Base-by-base conservation (phyloP, 108 stramenopile species). In the Halocafeteria seosinensis region DNA sequence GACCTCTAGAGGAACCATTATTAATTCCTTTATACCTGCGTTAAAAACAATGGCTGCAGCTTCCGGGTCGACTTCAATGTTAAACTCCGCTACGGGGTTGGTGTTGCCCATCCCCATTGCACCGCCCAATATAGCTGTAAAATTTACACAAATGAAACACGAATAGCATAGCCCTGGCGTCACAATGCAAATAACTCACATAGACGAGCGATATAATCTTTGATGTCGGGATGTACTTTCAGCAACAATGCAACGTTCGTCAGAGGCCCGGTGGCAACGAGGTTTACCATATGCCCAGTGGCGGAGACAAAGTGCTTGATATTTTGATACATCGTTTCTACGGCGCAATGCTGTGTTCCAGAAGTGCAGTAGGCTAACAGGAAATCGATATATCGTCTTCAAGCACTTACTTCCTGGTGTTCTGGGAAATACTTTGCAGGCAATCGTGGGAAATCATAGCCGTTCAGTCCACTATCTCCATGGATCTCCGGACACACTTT, bases 211-310 rank as follows among this genome's bases (percentile, higher is more conserved):
- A n/a, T n/a, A n/a, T n/a, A n/a, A n/a, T n/a, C 6, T 3, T 25
- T 62, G 9, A 36, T 37, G 61, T 3, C 35, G 8, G 37, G 37
- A 5, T 9, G 8, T 33, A 5, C 6, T 5, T 9, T 3, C 61
- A 62, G 37, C 61, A 62, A 28, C 61, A 42, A 5, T 9, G 61
- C 61, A 33, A 62, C 35, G 61, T 62, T 62, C 26, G 61, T 62
- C 5, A 62, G 61, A 5, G 61, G 6, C 27, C 61, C 61, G 3
- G 38, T 36, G 8, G 61, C 38, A 26, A 62, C 8, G 6, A 62
- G 61, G 35, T 17, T 58, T 17, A 58, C 57, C 34, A 30, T 30
- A 34, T 17, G 26, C 42, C 17, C n/a, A 47, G 42, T 47, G 42
- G 42, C n/a, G 42, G 17, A 17, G n/a, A n/a, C 42, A 47, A 47